These are phyloP conservation scores for Cryptosporidium xiaoi DNA, from an alignment of 169 alveolate genomes.

Conservation along the genomic window DNA sequence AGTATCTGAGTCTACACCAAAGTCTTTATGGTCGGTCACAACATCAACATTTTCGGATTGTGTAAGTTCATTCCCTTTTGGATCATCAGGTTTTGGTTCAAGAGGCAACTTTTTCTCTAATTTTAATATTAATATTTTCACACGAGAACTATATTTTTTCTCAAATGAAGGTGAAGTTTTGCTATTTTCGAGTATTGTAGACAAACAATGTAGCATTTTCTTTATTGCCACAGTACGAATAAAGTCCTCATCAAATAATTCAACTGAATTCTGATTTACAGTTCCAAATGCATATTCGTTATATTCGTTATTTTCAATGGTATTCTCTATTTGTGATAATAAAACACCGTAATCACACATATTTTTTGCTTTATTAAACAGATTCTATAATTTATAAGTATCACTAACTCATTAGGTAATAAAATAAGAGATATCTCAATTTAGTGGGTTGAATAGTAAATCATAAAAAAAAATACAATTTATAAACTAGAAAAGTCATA, in stretches of 20 bases:
- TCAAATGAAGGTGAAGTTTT: neutral
- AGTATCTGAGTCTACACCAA: neutral
- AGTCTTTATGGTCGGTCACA: neutral
- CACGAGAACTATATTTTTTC: neutral
- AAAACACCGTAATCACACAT: neutral
- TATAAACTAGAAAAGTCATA: no score
- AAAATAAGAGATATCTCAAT: no score
- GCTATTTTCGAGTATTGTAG: neutral
- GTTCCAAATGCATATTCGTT: constrained; percentile 41
- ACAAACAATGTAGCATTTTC: constrained; percentile 37
- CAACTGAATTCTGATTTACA: neutral
- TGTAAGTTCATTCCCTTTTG: neutral
- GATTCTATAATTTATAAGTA: no score
- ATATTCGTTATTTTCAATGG: constrained; percentile 13
- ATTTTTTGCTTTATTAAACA: neutral
- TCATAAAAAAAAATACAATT: no score
- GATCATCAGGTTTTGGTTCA: neutral
- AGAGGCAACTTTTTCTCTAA: constrained; percentile 1
- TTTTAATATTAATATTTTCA: constrained; percentile 17
- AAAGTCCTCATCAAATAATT: neutral
- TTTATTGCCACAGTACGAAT: constrained; percentile 14
- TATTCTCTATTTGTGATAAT: constrained; percentile 3
- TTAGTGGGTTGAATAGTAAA: no score
- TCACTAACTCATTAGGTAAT: no score
- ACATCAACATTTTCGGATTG: neutral